Evolutionary conservation across 2,329 filamentous ascomycete genomes (phyloP).

Genomic region (Corinectria fuckeliana): DNA sequence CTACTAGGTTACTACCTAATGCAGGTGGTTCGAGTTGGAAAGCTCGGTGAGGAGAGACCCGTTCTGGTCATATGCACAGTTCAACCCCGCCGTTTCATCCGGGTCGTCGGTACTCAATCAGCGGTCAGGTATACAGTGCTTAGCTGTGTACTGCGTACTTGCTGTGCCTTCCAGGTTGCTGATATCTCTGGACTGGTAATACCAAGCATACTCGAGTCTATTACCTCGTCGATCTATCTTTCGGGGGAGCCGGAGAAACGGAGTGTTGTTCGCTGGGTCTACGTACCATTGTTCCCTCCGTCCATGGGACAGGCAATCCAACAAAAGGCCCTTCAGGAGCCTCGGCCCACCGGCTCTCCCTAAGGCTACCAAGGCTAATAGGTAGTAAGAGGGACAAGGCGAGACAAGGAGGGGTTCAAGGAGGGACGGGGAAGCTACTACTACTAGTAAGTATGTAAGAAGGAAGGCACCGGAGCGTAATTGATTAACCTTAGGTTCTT

Average conservation of each 20-base stretch:
- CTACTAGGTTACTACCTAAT: too few relatives aligned
- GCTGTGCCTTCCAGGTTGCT: too few relatives aligned
- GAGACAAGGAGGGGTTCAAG: too few relatives aligned
- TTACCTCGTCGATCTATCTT: neutral
- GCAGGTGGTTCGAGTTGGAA: too few relatives aligned
- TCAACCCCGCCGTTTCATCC: conserved; percentile 13
- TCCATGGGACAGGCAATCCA: neutral
- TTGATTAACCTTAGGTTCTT: too few relatives aligned
- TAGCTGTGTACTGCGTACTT: too few relatives aligned
- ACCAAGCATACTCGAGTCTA: too few relatives aligned
- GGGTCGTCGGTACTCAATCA: conserved; percentile 16
- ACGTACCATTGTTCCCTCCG: neutral
- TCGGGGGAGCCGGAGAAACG: conserved; percentile 4
- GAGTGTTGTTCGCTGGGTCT: neutral
- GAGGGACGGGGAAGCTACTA: neutral
- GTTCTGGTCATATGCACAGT: conserved; percentile 5
- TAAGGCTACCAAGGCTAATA: neutral
- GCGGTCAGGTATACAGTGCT: neutral
- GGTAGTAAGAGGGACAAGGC: conserved; percentile 12
- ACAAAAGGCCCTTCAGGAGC: conserved; percentile 21
- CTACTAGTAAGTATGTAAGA: too few relatives aligned
- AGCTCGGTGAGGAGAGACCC: neutral
- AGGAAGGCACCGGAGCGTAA: too few relatives aligned
- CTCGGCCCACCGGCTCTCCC: conserved; percentile 37
- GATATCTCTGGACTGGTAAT: neutral